Evolutionary conservation across 31 red algal genomes (phyloP).

Genomic region (Porphyra umbilicalis): DNA sequence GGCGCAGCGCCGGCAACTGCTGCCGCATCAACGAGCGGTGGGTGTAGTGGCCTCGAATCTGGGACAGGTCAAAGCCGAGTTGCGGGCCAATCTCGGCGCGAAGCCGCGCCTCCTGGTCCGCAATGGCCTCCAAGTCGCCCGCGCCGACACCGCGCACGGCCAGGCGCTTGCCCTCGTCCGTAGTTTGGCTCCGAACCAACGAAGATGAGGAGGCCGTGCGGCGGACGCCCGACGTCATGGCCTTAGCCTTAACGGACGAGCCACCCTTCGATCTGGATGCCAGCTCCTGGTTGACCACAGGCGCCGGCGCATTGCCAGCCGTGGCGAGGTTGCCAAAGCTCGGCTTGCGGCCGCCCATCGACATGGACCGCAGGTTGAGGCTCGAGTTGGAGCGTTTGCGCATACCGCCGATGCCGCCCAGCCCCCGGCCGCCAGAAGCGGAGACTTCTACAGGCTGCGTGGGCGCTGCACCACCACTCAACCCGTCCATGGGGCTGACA

Average conservation of each 20-base stretch:
- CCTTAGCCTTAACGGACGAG: not conserved
- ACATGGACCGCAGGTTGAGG: conserved; percentile 3
- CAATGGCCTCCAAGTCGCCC: conserved; percentile 64
- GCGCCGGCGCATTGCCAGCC: not conserved
- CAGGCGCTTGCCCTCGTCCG: conserved; percentile 84
- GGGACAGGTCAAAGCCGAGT: conserved; percentile 80
- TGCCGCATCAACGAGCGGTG: conserved; percentile 73
- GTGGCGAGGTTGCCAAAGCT: not conserved
- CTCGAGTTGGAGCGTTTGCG: not conserved
- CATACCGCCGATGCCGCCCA: conserved; percentile 1
- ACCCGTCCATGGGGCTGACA: not conserved
- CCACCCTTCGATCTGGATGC: not conserved
- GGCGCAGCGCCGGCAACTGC: conserved; percentile 46
- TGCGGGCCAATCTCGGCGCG: conserved; percentile 84
- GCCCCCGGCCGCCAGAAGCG: not conserved
- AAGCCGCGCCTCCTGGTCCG: conserved; percentile 68
- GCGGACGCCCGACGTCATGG: not conserved
- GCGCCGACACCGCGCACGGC: conserved; percentile 79
- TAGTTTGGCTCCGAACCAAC: conserved; percentile 75
- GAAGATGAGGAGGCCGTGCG: not conserved
- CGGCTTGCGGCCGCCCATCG: not conserved
- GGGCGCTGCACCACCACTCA: not conserved
- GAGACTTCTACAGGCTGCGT: too few species aligned
- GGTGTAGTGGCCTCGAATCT: conserved; percentile 90
- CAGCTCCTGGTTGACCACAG: too few species aligned